Evolutionary conservation across 176 grass and related monocot species (phyloP).

Genomic region (Aegilops umbellulata): DNA sequence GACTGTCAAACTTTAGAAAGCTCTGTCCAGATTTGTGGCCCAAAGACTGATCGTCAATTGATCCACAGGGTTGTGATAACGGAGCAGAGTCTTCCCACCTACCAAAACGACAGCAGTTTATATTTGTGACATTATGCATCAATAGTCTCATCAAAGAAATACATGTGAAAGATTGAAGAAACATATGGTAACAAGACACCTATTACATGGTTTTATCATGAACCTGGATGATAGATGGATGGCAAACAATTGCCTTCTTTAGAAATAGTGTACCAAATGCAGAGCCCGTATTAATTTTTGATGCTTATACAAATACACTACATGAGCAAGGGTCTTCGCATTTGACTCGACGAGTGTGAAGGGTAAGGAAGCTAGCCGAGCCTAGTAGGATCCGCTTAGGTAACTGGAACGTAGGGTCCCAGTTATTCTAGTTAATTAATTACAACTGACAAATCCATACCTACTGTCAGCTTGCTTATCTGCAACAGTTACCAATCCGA

Average conservation of each 20-base stretch:
- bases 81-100: neutral
- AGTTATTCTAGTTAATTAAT: neutral
- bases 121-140: constrained; percentile 1
- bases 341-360: too few species aligned
- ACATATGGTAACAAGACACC: neutral
- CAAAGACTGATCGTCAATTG: neutral
- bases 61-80: neutral
- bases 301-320: too few species aligned
- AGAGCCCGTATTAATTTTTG: too few species aligned
- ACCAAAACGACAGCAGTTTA: neutral
- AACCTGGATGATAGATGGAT: neutral
- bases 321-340: too few species aligned
- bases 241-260: too few species aligned
- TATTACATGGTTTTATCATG: neutral
- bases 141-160: neutral
- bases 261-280: too few species aligned
- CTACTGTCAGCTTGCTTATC: neutral
- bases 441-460: neutral
- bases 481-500: neutral
- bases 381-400: too few species aligned
- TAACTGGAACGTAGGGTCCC: too few species aligned
- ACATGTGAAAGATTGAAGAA: neutral
- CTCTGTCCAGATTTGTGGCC: neutral
- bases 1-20: constrained; percentile 14
- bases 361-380: too few species aligned